A percentile compares a stretch with the other conserved stretches of the same genome.
These are phyloP conservation scores for Leccinum subgranulosum DNA, from an alignment of 768 basidiomycete species.

Conservation along the genomic window DNA sequence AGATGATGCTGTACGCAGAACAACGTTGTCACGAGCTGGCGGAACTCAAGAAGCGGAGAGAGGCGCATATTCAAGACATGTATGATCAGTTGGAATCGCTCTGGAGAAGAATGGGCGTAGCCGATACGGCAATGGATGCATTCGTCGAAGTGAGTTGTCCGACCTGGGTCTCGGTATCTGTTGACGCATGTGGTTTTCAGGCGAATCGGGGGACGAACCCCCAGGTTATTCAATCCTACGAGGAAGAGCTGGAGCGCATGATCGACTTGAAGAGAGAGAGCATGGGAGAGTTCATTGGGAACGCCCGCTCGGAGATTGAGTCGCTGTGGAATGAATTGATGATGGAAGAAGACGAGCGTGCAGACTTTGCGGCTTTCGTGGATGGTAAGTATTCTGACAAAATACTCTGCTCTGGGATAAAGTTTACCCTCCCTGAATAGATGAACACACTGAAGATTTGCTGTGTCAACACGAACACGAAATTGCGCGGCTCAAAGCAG, in stretches of 20 bases:
- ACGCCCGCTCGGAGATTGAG: constrained; percentile 77
- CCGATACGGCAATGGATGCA: constrained; percentile 79
- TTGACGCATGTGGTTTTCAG: constrained; percentile 13
- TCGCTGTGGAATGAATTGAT: constrained; percentile 84
- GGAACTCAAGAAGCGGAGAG: constrained; percentile 70
- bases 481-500: constrained; percentile 76
- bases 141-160: constrained; percentile 69
- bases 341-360: constrained; percentile 78
- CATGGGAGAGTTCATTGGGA: constrained; percentile 80
- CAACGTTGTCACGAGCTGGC: constrained; percentile 56
- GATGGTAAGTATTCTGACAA: constrained; percentile 56
- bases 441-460: constrained; percentile 87
- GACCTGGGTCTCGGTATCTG: not conserved
- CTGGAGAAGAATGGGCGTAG: constrained; percentile 83
- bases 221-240: constrained; percentile 75
- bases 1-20: constrained; percentile 71
- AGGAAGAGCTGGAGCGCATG: constrained; percentile 89
- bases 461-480: constrained; percentile 83
- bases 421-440: constrained; percentile 34
- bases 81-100: constrained; percentile 91
- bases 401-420: not conserved
- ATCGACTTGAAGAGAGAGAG: constrained; percentile 82
- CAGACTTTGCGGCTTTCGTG: constrained; percentile 75
- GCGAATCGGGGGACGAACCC: constrained; percentile 76
- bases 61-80: constrained; percentile 85